A percentile compares a stretch with the other conserved stretches of the same genome.
Conservation (phyloP, 2,329 filamentous ascomycete species). For the Rutstroemia sydowiana region DNA sequence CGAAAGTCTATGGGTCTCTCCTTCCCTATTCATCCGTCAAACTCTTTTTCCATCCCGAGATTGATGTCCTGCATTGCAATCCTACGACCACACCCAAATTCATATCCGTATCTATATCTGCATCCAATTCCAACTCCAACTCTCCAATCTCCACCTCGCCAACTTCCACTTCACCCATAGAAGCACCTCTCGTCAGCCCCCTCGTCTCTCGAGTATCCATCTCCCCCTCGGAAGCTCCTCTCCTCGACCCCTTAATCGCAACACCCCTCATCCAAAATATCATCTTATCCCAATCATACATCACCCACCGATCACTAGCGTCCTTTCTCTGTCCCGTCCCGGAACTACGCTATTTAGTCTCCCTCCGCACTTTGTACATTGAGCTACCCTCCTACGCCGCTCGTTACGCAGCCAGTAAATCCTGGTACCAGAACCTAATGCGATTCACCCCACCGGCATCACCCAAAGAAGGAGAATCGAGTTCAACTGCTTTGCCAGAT, state of each 20-base stretch:
- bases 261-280: not conserved
- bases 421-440: constrained; percentile 3
- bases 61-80: constrained; percentile 2
- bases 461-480: no score
- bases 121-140: not conserved
- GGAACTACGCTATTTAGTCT: not conserved
- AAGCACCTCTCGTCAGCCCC: not conserved
- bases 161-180: no score
- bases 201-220: not conserved
- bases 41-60: not conserved
- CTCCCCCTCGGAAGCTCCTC: not conserved
- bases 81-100: not conserved
- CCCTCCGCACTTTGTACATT: constrained; percentile 2
- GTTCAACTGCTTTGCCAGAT: not conserved
- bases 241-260: not conserved
- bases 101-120: not conserved
- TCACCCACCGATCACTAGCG: not conserved
- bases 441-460: not conserved
- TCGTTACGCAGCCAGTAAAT: not conserved
- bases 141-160: not conserved
- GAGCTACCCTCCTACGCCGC: not conserved
- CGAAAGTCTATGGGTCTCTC: not conserved
- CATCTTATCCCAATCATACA: constrained; percentile 4
- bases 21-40: not conserved
- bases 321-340: constrained; percentile 2